Conservation (phyloP, 257 asterid genomes). For the Fraxinus excelsior region DNA sequence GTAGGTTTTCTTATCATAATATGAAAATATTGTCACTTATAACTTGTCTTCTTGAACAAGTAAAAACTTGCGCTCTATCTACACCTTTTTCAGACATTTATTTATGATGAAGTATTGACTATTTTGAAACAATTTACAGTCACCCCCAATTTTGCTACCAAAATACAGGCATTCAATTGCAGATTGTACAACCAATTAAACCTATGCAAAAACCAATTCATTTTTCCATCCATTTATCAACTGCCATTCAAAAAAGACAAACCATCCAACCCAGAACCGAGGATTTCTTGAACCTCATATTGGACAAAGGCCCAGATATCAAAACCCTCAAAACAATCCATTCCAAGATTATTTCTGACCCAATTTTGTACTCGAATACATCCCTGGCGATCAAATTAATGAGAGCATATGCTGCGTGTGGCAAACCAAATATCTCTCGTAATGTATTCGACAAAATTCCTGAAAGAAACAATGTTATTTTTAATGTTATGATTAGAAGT, state of each 20-base stretch:
- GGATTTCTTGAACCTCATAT: constrained; percentile 26
- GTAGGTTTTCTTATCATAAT: no score
- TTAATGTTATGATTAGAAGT: constrained; percentile 79
- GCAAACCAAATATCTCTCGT: constrained; percentile 54
- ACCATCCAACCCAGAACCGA: constrained; percentile 16
- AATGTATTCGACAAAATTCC: constrained; percentile 67
- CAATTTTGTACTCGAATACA: constrained; percentile 45
- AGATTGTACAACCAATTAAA: constrained; percentile 24
- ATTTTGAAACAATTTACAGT: neutral
- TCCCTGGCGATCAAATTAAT: constrained; percentile 66
- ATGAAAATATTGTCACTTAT: neutral
- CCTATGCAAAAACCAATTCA: constrained; percentile 26
- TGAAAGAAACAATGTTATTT: constrained; percentile 58
- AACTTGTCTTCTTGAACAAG: neutral
- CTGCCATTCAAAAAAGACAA: constrained; percentile 20
- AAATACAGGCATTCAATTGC: neutral
- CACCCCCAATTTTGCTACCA: neutral
- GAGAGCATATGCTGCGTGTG: constrained; percentile 70
- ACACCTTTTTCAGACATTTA: neutral
- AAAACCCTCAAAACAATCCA: constrained; percentile 55
- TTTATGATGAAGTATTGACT: no score
- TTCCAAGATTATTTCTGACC: constrained; percentile 49
- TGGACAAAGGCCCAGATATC: constrained; percentile 59
- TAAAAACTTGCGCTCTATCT: neutral
- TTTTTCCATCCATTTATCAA: constrained; percentile 44